Evolutionary conservation across 2,329 filamentous ascomycete genomes (phyloP).

Genomic region (Pseudocercospora crystallina): DNA sequence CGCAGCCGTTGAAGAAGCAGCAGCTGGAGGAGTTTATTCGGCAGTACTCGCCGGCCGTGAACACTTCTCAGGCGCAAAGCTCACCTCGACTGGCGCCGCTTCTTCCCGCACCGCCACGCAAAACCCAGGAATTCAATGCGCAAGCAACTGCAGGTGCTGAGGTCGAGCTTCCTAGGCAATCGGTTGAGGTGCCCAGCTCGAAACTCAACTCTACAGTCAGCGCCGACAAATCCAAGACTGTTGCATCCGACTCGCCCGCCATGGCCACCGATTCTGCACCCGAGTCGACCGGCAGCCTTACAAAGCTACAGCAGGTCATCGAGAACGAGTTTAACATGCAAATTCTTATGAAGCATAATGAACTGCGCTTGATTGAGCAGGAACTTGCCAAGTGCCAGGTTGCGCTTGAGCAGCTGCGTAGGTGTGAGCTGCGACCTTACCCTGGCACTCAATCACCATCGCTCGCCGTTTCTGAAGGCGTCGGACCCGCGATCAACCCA

Average conservation of each 20-base stretch:
- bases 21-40: conserved; percentile 30
- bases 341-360: conserved; percentile 90
- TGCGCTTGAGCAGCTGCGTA: conserved; percentile 87
- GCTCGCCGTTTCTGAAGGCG: conserved; percentile 69
- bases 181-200: background rate
- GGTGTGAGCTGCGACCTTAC: conserved; percentile 89
- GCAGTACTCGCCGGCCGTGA: conserved; percentile 13
- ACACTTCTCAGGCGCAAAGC: conserved; percentile 2
- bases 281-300: conserved; percentile 35
- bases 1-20: conserved; percentile 23
- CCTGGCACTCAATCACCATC: conserved; percentile 69
- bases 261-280: conserved; percentile 13
- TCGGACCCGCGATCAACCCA: conserved; percentile 67
- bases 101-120: conserved; percentile 2
- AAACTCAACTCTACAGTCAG: background rate
- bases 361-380: conserved; percentile 90
- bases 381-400: conserved; percentile 94
- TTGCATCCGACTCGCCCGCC: conserved; percentile 3
- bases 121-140: conserved; percentile 6
- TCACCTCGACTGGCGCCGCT: conserved; percentile 7
- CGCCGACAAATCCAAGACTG: conserved; percentile 2
- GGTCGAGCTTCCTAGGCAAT: background rate
- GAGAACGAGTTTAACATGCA: conserved; percentile 87
- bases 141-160: conserved; percentile 1
- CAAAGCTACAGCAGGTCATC: conserved; percentile 67